phyloP scores from a whole-genome alignment of 345 rosid species.

The Leavenworthia alabamica region DNA sequence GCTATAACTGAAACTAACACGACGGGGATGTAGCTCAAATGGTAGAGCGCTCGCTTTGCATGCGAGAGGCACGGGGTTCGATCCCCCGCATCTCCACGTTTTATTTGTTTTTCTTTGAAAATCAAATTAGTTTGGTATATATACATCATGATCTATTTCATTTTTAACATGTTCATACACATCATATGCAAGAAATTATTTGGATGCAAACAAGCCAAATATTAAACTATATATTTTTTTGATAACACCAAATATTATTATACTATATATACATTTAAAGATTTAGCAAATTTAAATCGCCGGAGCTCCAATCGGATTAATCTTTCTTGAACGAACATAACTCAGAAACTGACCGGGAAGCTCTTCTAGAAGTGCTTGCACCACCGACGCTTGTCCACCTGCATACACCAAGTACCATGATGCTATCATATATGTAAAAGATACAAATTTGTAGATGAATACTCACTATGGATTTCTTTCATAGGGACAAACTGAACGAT shows the following conservation, averaged over 20 bases:
- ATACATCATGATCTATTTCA: too few species aligned
- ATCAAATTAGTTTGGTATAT: too few species aligned
- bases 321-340: constrained; percentile 52
- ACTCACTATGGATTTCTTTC: constrained; percentile 71
- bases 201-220: too few species aligned
- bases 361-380: constrained; percentile 77
- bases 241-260: too few species aligned
- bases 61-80: constrained; percentile 27
- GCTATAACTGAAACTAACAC: too few species aligned
- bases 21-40: constrained; percentile 98
- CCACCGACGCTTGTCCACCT: constrained; percentile 66
- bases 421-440: not conserved
- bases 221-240: too few species aligned
- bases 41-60: constrained; percentile 86
- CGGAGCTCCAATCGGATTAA: constrained; percentile 40
- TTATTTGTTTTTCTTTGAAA: too few species aligned
- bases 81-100: constrained; percentile 65
- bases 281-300: constrained; percentile 7
- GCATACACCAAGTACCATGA: not conserved
- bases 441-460: not conserved
- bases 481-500: constrained; percentile 84
- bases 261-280: too few species aligned
- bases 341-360: constrained; percentile 78
- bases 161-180: too few species aligned
- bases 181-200: too few species aligned